Conservation (phyloP, 371 early-diverging fungal genomes). For the Haplosporangium sp. region DNA sequence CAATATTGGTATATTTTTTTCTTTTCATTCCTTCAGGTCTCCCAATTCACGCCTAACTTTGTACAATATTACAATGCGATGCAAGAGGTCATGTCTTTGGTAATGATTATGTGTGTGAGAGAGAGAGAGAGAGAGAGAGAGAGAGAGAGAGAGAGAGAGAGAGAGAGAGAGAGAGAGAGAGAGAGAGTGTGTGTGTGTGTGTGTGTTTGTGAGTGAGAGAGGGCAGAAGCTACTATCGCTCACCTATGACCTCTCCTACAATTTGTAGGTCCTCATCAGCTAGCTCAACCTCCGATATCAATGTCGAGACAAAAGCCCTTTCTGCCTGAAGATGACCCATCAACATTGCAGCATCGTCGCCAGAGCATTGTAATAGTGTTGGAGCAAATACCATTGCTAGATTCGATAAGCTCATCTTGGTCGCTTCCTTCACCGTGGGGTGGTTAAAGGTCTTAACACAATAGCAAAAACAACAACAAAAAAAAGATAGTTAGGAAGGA, state of each 20-base stretch:
- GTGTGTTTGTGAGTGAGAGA: too few species aligned
- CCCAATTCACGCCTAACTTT: background rate
- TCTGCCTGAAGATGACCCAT: conserved; percentile 56
- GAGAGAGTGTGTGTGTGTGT: too few species aligned
- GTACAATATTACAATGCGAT: background rate
- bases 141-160: background rate
- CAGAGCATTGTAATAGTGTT: conserved; percentile 90
- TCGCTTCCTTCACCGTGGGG: conserved; percentile 72
- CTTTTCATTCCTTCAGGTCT: background rate
- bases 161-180: background rate
- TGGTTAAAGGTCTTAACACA: conserved; percentile 75
- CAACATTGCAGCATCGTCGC: conserved; percentile 48
- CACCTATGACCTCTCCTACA: conserved; percentile 33
- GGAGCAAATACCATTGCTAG: conserved; percentile 98
- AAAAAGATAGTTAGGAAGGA: background rate
- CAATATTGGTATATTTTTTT: background rate
- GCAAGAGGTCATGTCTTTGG: background rate
- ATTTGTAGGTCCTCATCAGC: conserved; percentile 46
- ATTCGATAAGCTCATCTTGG: conserved; percentile 91
- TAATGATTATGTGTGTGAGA: background rate
- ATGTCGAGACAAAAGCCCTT: conserved; percentile 46
- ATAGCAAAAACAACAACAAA: background rate
- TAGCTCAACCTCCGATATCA: conserved; percentile 47
- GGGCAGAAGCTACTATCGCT: background rate
- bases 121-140: background rate